Percentiles rank a stretch among this genome's conserved stretches.
Evolutionary conservation across 352 stramenopile genomes (phyloP).

Genomic region (Bremia lactucae): DNA sequence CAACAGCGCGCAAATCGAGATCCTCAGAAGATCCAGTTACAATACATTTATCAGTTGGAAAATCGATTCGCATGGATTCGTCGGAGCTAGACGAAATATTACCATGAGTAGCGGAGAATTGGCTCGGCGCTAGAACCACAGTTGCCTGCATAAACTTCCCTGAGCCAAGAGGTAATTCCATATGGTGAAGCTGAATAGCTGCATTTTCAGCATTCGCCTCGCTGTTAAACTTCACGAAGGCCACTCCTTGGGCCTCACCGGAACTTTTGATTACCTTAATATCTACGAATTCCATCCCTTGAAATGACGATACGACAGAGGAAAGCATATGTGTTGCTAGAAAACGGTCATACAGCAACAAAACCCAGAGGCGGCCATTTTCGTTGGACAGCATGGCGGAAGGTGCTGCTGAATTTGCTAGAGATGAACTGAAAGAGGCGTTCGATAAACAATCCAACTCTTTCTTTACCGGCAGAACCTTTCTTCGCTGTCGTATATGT

Average conservation of each 20-base stretch:
- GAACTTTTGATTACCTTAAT: slow-evolving; percentile 65
- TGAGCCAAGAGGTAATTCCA: slow-evolving; percentile 37
- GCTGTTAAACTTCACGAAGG: slow-evolving; percentile 65
- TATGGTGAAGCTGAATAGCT: slow-evolving; percentile 43
- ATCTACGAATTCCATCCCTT: slow-evolving; percentile 74
- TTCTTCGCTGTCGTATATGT: slow-evolving; percentile 8
- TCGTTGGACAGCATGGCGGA: slow-evolving; percentile 1
- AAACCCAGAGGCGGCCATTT: slow-evolving; percentile 45
- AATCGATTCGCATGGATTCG: slow-evolving; percentile 18
- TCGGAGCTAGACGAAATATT: slow-evolving; percentile 12
- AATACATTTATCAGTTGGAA: slow-evolving; percentile 8
- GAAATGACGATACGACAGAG: slow-evolving; percentile 37
- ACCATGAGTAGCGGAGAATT: slow-evolving; percentile 53
- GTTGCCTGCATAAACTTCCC: slow-evolving; percentile 54
- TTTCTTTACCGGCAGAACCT: slow-evolving; percentile 4
- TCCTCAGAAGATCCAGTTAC: slow-evolving; percentile 33
- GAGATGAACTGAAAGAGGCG: neutral
- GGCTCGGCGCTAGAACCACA: slow-evolving; percentile 50
- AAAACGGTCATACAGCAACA: slow-evolving; percentile 56
- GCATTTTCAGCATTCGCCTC: slow-evolving; percentile 36
- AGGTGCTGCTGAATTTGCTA: slow-evolving; percentile 4
- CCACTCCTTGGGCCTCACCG: slow-evolving; percentile 50
- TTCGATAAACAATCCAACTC: neutral
- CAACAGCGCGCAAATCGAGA: slow-evolving; percentile 57
- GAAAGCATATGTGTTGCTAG: slow-evolving; percentile 57